Evolutionary conservation across 2,329 filamentous ascomycete genomes (phyloP), one percentile per base, ranked within the genome.

Genomic region (Neonectria neomacrospora): DNA sequence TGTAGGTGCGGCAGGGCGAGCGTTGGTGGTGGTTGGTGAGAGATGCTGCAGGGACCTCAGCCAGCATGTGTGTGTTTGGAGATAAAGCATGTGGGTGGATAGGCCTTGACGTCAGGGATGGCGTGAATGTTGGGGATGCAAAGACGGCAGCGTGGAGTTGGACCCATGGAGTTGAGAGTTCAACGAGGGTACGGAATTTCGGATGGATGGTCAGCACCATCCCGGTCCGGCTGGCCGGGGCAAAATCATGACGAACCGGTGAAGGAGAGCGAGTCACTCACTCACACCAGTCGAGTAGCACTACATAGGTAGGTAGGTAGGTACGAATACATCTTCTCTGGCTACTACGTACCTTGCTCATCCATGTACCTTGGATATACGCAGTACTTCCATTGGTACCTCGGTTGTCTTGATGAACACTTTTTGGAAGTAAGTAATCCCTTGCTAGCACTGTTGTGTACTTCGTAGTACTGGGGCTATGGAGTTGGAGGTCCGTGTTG

Each of bases 111-210:
- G 54, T 71, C 54, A 65, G 67, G 65, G 57, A 22, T 52, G 63
- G 39, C 59, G 54, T 58, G 61, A 71, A 61, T 71, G 69, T 71
- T 71, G 67, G 66, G 69, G 68, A 66, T 57, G 63, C 34, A 26
- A 67, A 60, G 44, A 44, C 18, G 37, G 55, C 23, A 53, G 53
- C 23, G 52, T 18, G 23, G 12, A 54, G 65, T 22, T 63, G 39
- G 47, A 26, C 10, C 16, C 34, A 14, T 28, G 47, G 44, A 54
- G 47, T 34, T 44, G 52, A 45, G 50, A 30, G 48, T 48, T 67
- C 58, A 34, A 54, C 50, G 56, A 60, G 54, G 23, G 54, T n/a
- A n/a, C n/a, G n/a, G n/a, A n/a, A n/a, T n/a, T 45, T 57, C 41
- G 42, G 32, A 30, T 34, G 10, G 11, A 50, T 32, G 16, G 47